Percentiles rank a stretch among this genome's conserved stretches.
Conservation (phyloP, 495 filamentous ascomycete species). For the Penicillium paxilli region DNA sequence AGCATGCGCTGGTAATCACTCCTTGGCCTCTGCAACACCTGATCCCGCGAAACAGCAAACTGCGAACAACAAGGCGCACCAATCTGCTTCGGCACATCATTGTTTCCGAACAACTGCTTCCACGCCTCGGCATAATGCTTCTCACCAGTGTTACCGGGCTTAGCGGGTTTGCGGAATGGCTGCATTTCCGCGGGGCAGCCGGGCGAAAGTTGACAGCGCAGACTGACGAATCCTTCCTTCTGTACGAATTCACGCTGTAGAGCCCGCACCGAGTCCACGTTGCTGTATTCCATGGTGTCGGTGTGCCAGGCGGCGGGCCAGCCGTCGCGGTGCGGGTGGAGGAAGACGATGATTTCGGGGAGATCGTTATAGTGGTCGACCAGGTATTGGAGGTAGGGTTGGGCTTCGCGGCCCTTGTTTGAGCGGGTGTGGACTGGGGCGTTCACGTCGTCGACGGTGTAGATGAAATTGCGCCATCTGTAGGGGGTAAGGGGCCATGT, state of each 20-base stretch:
- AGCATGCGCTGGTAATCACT: slow-evolving; percentile 58
- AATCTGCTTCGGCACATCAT: slow-evolving; percentile 47
- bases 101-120: slow-evolving; percentile 43
- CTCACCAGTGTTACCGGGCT: slow-evolving; percentile 52
- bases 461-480: slow-evolving; percentile 47
- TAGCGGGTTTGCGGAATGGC: slow-evolving; percentile 43
- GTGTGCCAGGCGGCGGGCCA: slow-evolving; percentile 47
- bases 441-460: slow-evolving; percentile 44
- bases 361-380: slow-evolving; percentile 49
- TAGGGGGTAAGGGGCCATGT: not conserved
- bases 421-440: slow-evolving; percentile 38
- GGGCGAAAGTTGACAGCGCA: slow-evolving; percentile 42
- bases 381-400: slow-evolving; percentile 50
- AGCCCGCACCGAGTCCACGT: slow-evolving; percentile 41
- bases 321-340: slow-evolving; percentile 44
- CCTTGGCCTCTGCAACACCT: slow-evolving; percentile 46
- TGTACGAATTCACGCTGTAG: slow-evolving; percentile 37
- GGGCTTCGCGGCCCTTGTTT: slow-evolving; percentile 49
- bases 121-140: slow-evolving; percentile 43
- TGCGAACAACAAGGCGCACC: slow-evolving; percentile 66
- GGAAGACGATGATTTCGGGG: slow-evolving; percentile 40
- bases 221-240: slow-evolving; percentile 40
- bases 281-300: slow-evolving; percentile 45
- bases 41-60: slow-evolving; percentile 62
- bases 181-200: slow-evolving; percentile 44